Base-by-base conservation (phyloP, 2,329 filamentous ascomycete species). In the Metarhizium anisopliae region DNA sequence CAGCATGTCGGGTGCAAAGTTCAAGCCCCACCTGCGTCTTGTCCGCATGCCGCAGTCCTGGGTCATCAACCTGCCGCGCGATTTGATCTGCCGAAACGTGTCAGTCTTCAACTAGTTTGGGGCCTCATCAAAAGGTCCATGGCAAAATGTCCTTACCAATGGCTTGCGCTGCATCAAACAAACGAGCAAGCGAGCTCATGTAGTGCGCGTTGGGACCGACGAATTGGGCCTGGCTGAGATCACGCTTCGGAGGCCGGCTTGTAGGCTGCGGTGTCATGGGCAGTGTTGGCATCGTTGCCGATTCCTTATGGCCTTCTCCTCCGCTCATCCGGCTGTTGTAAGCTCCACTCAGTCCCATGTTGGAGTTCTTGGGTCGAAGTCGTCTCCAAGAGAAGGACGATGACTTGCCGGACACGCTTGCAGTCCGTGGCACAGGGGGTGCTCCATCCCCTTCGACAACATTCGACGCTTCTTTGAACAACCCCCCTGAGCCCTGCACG, bases 21-120 rank as follows among this genome's bases (percentile, higher is more conserved):
- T 99, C 94, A 38, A 99, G 82, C 10, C 94, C 94, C 54, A 99
- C 92, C 67, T 96, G 92, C 8, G 94, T 97, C 65, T 90, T 91
- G 63, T 92, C 93, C 18, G 90, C 91, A 71, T 94, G 90, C 63
- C 89, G 89, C 55, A 97, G 81, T 10, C 93, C 93, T 6, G 93
- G 93, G 67, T 97, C 93, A 68, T 96, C 93, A 50, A 96, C 91
- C 76, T 96, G 93, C 61, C 93, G 88, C 54, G 92, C 90, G 70
- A 97, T 93, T 83, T 95, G 90, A 77, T 96, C 91, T 95, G 64
- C 29, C n/a, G 5, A 30, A 50, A 29, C 11, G 47, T 29, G 54
- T 58, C 25, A 58, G 56, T 49, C 20, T 49, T 20, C 42, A 11
- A 6, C 10, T 18, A 18, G n/a, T 45, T 16, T 10, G 11, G 6